Base-by-base conservation (phyloP, 2,329 filamentous ascomycete genomes). In the Neonectria coccinea region DNA sequence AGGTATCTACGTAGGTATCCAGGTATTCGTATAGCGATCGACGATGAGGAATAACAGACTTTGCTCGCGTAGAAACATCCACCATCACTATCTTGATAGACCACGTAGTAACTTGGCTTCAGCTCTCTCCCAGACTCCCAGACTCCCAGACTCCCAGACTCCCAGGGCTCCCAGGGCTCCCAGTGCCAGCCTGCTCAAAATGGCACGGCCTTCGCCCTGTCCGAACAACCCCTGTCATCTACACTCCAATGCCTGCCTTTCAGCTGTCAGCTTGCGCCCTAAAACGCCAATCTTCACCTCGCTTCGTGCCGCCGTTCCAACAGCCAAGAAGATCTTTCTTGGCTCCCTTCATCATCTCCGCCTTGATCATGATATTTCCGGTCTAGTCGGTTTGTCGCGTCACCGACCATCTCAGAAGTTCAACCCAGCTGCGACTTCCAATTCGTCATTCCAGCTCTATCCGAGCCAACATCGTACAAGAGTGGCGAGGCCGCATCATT, bases 361-460 rank as follows among this genome's bases (percentile, higher is more conserved):
- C 3, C 5, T 36, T 16, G 36, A 16, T 8, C 36, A 39, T 39
- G 36, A 39, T 14, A 14, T 8, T 39, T 16, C 12, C 36, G 16
- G 36, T 12, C 36, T n/a, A 39, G 36, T n/a, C 31, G 10, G 31
- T 33, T 33, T 6, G 3, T 25, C 25, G 5, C 25, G 1, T 25
- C 6, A 25, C 25, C 25, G 25, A 25, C 25, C 25, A 25, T 25
- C 25, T 25, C 25, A 25, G 5, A 25, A 25, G 25, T 25, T 25
- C 6, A 25, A 6, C 25, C 25, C 25, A 25, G 25, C 25, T 25
- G 25, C 5, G 25, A 25, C 6, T 18, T 42, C n/a, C n/a, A 11
- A 18, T 42, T 20, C 39, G n/a, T 20, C 56, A 58, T 50, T 42
- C 45, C 56, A 51, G 39, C 39, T 42, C n/a, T 11, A 18, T 20